A percentile compares a stretch with the other conserved stretches of the same genome.
Conservation (phyloP, 2,329 filamentous ascomycete species). For the Juglanconis juglandina region DNA sequence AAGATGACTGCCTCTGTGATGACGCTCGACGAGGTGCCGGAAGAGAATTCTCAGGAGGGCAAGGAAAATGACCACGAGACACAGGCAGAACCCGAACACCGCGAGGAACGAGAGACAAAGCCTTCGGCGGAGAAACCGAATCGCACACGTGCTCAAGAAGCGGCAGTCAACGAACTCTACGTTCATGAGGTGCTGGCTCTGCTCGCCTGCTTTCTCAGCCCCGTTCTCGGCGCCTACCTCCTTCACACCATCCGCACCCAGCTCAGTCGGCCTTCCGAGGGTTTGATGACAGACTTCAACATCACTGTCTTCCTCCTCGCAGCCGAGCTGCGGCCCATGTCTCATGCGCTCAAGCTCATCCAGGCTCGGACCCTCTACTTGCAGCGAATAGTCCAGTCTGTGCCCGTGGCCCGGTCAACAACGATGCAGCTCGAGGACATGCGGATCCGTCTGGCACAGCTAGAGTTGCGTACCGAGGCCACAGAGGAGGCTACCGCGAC, state of each 20-base stretch:
- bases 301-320: slow-evolving; percentile 85
- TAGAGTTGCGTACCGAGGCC: slow-evolving; percentile 57
- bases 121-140: background rate
- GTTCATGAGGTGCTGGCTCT: slow-evolving; percentile 73
- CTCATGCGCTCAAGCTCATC: slow-evolving; percentile 77
- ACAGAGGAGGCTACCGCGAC: slow-evolving; percentile 29
- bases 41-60: slow-evolving; percentile 19
- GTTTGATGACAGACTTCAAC: slow-evolving; percentile 88
- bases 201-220: slow-evolving; percentile 73
- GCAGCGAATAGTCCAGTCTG: slow-evolving; percentile 65
- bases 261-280: slow-evolving; percentile 78
- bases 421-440: slow-evolving; percentile 53
- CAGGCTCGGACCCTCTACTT: slow-evolving; percentile 76
- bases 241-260: slow-evolving; percentile 78
- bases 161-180: slow-evolving; percentile 62
- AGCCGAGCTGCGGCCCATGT: slow-evolving; percentile 78
- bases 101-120: slow-evolving; percentile 22
- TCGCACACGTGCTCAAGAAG: slow-evolving; percentile 24
- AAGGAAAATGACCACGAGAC: slow-evolving; percentile 17
- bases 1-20: slow-evolving; percentile 24
- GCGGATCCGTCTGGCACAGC: slow-evolving; percentile 61
- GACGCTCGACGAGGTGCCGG: slow-evolving; percentile 40
- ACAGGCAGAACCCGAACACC: slow-evolving; percentile 6
- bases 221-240: slow-evolving; percentile 75
- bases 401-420: slow-evolving; percentile 39